Base-by-base conservation (phyloP, 2,329 filamentous ascomycete genomes). In the Aspergillus sp. region DNA sequence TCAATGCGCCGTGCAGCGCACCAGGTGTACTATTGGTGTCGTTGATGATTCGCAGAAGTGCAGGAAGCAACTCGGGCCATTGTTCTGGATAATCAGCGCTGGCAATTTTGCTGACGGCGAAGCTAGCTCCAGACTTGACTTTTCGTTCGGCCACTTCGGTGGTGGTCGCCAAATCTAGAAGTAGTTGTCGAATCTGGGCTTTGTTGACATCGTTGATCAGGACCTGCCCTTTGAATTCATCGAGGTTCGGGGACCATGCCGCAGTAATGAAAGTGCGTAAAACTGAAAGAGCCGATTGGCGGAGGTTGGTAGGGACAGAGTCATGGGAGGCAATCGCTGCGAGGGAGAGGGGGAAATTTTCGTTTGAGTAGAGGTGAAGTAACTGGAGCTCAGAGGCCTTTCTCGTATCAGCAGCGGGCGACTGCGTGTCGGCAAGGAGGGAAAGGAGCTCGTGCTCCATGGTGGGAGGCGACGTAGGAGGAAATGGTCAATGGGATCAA, bases 381-480 rank as follows among this genome's bases (percentile, higher is more conserved):
- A 97, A 84, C 68, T 91, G 90, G 70, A 88, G 82, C 79, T 99
- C 95, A 67, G 95, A 95, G 73, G 90, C 87, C 73, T 90, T 92
- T 75, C 93, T 89, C 57, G 89, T 87, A 55, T 79, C 87, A 74
- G 93, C 88, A 58, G 87, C 85, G 60, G 90, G 70, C 63, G 88
- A 87, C 79, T 96, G 91, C 50, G 93, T 96, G 77, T 92, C 91
- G 69, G 89, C 86, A 64, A 99, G 87, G 74, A 98, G 84, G 76
- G 88, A 87, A 68, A 95, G 87, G 76, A 99, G 86, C 81, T 96
- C 88, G 79, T 96, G 89, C 84, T 96, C 93, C 92, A 96, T 96
- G 68, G 70, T 71, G 61, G 57, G 45, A 53, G 45, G 39, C 49
- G 47, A 55, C 27, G 27, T 19, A 37, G 39, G 25, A 39, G 12